A percentile compares a stretch with the other conserved stretches of the same genome.
Conservation (phyloP, 495 filamentous ascomycete genomes). For the Podospora australis region DNA sequence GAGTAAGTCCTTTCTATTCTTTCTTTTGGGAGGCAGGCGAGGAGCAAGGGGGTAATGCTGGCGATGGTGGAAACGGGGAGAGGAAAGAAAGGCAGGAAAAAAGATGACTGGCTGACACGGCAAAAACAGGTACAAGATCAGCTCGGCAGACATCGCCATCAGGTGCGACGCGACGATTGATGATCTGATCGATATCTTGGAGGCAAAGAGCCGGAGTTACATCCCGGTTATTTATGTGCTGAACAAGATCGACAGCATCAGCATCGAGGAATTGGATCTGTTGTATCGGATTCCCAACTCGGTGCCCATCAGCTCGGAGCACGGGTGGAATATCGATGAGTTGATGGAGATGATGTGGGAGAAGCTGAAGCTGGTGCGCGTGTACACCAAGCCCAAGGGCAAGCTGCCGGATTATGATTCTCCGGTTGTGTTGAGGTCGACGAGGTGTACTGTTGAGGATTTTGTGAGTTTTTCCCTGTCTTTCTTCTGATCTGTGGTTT, state of each 20-base stretch:
- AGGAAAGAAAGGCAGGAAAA: neutral
- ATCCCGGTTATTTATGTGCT: conserved; percentile 97
- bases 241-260: conserved; percentile 98
- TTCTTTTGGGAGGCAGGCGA: neutral
- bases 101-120: conserved; percentile 2
- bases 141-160: conserved; percentile 95
- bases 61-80: no score
- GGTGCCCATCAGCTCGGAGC: conserved; percentile 92
- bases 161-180: conserved; percentile 81
- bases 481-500: no score
- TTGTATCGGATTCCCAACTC: conserved; percentile 96
- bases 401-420: conserved; percentile 86
- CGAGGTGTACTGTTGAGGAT: conserved; percentile 85
- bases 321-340: conserved; percentile 98
- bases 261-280: conserved; percentile 93
- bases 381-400: conserved; percentile 98
- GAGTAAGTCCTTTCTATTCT: conserved; percentile 38
- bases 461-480: conserved; percentile 62
- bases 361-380: conserved; percentile 79
- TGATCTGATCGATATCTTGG: conserved; percentile 92
- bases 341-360: conserved; percentile 91
- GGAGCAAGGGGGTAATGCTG: neutral
- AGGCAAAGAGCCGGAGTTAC: conserved; percentile 91
- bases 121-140: conserved; percentile 64
- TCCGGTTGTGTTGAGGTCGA: conserved; percentile 81